phyloP scores from a whole-genome alignment of 441 rosid genomes.

The Bruguiera hainesii region DNA sequence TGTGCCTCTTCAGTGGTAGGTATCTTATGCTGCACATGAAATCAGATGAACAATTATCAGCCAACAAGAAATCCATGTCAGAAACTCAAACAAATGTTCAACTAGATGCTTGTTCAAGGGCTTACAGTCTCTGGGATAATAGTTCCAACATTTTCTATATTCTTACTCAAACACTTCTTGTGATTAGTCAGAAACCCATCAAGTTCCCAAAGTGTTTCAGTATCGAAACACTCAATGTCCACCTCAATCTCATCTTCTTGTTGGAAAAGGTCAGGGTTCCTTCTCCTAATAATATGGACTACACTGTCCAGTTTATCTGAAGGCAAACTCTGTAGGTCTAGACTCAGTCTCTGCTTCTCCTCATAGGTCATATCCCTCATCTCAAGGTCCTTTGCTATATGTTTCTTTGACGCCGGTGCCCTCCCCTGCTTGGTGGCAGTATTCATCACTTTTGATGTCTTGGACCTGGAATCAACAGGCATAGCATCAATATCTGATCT shows the following conservation, averaged over 20 bases:
- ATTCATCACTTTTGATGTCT: neutral
- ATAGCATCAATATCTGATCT: conserved; percentile 46
- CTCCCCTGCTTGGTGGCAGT: conserved; percentile 23
- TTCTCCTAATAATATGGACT: conserved; percentile 84
- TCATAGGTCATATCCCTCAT: conserved; percentile 92
- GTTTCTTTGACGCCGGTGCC: conserved; percentile 63
- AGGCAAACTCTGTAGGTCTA: conserved; percentile 71
- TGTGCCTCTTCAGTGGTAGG: conserved; percentile 31
- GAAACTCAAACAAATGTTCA: conserved; percentile 11
- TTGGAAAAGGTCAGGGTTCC: conserved; percentile 65
- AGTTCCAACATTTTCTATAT: conserved; percentile 41
- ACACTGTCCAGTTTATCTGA: conserved; percentile 82
- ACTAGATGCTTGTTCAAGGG: conserved; percentile 12
- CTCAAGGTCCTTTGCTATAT: conserved; percentile 62
- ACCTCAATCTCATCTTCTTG: conserved; percentile 94
- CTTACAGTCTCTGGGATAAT: conserved; percentile 45
- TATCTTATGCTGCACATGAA: conserved; percentile 42
- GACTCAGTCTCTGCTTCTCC: conserved; percentile 91
- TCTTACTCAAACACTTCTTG: conserved; percentile 45
- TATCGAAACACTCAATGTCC: conserved; percentile 84
- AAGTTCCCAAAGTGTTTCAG: conserved; percentile 90
- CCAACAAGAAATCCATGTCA: conserved; percentile 3
- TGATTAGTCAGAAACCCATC: conserved; percentile 54
- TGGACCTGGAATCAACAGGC: conserved; percentile 31
- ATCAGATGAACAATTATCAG: conserved; percentile 18